Conservation (phyloP, 73 alveolate genomes). For the Symbiodinium natans region DNA sequence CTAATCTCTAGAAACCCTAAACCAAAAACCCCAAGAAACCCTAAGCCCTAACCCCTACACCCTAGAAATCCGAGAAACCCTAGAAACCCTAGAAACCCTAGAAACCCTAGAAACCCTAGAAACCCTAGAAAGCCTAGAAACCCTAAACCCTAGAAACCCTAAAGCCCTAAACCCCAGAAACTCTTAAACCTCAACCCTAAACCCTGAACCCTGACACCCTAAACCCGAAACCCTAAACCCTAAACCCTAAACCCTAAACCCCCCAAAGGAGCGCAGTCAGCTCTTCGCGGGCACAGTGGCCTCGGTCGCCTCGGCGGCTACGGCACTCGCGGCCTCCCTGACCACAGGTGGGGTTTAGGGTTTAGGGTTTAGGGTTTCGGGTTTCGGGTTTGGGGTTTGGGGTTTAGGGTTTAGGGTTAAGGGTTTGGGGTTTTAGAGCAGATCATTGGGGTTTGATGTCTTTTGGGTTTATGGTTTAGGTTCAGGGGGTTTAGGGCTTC, state of each 20-base stretch:
- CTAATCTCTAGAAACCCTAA: no score
- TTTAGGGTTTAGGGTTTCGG: neutral
- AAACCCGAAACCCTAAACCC: neutral
- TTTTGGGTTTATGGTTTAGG: neutral
- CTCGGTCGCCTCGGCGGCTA: constrained; percentile 67
- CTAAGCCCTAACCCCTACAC: neutral
- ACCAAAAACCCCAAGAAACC: neutral
- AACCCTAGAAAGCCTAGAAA: no score
- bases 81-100: neutral
- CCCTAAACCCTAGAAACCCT: neutral
- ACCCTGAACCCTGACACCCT: neutral
- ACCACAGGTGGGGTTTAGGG: constrained; percentile 11
- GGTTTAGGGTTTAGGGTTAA: no score
- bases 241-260: neutral
- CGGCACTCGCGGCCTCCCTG: constrained; percentile 43
- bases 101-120: neutral
- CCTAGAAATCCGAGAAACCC: neutral
- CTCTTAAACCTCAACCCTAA: neutral
- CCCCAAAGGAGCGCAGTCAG: constrained; percentile 7
- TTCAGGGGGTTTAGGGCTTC: no score
- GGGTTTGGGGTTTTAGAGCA: no score
- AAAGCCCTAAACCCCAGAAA: neutral
- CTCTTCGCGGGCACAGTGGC: neutral
- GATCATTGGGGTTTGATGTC: no score
- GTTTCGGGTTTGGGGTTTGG: neutral